A percentile compares a stretch with the other conserved stretches of the same genome.
These are phyloP conservation scores for Carex cristatella DNA, from an alignment of 176 grass and related monocot species.

Conservation along the genomic window DNA sequence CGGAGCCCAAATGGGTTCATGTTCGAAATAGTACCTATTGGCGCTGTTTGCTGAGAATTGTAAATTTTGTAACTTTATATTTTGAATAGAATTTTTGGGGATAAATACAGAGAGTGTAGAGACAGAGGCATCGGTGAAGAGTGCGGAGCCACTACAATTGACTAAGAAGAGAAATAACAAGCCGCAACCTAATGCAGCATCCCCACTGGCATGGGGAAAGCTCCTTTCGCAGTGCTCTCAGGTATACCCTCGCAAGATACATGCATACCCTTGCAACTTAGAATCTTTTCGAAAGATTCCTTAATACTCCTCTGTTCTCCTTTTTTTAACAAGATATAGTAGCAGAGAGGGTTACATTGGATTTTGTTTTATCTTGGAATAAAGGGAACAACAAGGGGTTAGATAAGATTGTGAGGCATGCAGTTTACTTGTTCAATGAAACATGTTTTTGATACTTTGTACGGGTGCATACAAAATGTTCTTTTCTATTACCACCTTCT, in stretches of 20 bases:
- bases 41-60: slow-evolving; percentile 25
- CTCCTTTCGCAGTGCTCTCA: slow-evolving; percentile 58
- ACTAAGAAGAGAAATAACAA: slow-evolving; percentile 29
- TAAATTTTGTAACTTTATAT: not conserved
- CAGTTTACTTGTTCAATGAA: slow-evolving; percentile 17
- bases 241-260: slow-evolving; percentile 13
- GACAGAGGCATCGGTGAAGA: slow-evolving; percentile 33
- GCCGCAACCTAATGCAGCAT: slow-evolving; percentile 9
- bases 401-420: not conserved
- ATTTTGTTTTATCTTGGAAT: not conserved
- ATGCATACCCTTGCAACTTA: not conserved
- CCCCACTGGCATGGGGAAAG: slow-evolving; percentile 41
- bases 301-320: not conserved
- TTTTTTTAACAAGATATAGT: not conserved
- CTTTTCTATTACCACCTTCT: not conserved
- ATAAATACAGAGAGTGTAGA: slow-evolving; percentile 29
- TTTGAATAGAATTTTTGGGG: not conserved
- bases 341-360: not conserved
- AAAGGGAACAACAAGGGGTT: not conserved
- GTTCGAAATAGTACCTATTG: not conserved
- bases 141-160: slow-evolving; percentile 28
- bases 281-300: not conserved
- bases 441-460: not conserved
- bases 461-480: not conserved
- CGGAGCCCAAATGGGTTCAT: not conserved